These are phyloP conservation scores for Metarhizium brunneum DNA, from an alignment of 2,329 filamentous ascomycete genomes.

Conservation along the genomic window DNA sequence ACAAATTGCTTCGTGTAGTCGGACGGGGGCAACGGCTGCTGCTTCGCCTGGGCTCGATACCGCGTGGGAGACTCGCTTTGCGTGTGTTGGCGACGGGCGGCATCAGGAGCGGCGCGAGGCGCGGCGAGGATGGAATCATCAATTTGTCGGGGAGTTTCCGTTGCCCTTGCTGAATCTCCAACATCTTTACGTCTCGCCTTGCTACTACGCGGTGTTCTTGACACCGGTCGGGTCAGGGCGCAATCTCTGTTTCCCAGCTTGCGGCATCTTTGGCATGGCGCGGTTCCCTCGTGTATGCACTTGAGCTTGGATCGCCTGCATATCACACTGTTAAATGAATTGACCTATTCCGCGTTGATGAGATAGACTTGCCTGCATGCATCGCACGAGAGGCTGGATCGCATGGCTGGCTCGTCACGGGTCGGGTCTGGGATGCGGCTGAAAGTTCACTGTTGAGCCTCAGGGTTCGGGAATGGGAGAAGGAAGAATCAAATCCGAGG, in stretches of 20 bases:
- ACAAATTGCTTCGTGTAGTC: conserved; percentile 6
- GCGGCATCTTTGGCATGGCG: conserved; percentile 22
- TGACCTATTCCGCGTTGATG: background rate
- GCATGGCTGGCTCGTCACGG: conserved; percentile 13
- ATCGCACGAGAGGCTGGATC: conserved; percentile 26
- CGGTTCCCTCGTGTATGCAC: conserved; percentile 20
- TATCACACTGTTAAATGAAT: background rate
- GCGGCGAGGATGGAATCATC: background rate
- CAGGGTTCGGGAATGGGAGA: background rate
- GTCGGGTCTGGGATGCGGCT: background rate
- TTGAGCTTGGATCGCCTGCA: conserved; percentile 25
- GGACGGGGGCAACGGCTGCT: background rate
- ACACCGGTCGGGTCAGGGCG: conserved; percentile 14
- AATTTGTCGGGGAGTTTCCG: background rate
- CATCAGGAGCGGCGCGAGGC: too few species aligned
- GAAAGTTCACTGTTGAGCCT: background rate
- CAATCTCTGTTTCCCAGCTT: conserved; percentile 17
- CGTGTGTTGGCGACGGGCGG: background rate
- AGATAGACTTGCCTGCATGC: conserved; percentile 19
- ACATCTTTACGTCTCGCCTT: conserved; percentile 2
- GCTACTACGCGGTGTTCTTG: conserved; percentile 1
- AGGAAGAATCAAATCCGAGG: background rate
- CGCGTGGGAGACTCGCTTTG: background rate
- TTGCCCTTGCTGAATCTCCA: background rate
- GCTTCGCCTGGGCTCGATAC: background rate